Evolutionary conservation across 2,329 filamentous ascomycete species (phyloP), one percentile per base, ranked within the genome.

Genomic region (Epichloe baconii): DNA sequence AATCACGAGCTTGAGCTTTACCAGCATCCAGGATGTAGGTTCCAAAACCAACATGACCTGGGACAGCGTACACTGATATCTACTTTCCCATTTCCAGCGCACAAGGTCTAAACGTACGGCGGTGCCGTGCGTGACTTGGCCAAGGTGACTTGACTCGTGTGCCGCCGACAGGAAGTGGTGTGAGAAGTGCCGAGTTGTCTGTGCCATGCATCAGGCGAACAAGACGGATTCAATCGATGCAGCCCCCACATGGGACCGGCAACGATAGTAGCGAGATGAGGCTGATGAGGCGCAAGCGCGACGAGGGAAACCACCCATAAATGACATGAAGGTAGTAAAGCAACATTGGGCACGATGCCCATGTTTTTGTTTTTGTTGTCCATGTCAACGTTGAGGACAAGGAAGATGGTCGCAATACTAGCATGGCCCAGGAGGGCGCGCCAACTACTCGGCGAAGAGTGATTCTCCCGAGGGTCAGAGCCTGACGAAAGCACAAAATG

Each of bases 141-240:
- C 35, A 82, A 64, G 0, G 72, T n/a, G n/a, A n/a, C n/a, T n/a
- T 68, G n/a, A 82, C 70, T 38, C 76, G 73, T 17, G 77, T 80
- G 47, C 71, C 77, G 4, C 76, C 73, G 50, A 75, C 65, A 6
- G 76, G 67, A 3, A 82, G 70, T 5, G 78, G 74, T 23, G 71
- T 69, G n/a, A 82, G 59, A 0, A 67, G 75, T 2, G 72, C 78
- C 14, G 66, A 62, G 58, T 79, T 80, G 61, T 76, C 76, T 58
- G 67, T 60, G 59, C 68, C 68, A 63, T 75, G 69, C 1, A 19
- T 19, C 17, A 19, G 17, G 17, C 17, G 17, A 19, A 19, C 17
- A 19, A 19, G 17, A 19, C 17, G 17, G 58, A 15, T n/a, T 56
- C 11, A 75, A 52, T 5, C 78, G 72, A 55, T 82, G 79, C 11